phyloP scores from a whole-genome alignment of 352 stramenopile species.

The Phytopythium ostracodes region DNA sequence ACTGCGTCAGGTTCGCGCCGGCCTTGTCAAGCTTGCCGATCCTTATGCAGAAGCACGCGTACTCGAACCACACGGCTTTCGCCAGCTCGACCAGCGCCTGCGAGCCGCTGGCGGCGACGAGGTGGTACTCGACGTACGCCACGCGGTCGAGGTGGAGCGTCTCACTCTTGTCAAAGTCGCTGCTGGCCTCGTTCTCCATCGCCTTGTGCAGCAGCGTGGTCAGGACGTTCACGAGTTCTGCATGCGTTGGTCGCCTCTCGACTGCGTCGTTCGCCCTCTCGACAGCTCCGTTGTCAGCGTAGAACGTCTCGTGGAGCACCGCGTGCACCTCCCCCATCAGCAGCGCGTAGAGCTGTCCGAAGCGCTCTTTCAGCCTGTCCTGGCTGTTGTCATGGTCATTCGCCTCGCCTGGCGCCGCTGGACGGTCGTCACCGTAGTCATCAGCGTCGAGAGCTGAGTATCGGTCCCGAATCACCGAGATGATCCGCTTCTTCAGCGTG shows the following conservation, averaged over 20 bases:
- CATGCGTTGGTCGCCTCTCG: constrained; percentile 19
- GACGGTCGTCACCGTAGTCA: constrained; percentile 12
- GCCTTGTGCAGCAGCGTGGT: constrained; percentile 42
- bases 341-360: constrained; percentile 59
- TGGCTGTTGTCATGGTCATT: constrained; percentile 6
- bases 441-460: constrained; percentile 26
- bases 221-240: constrained; percentile 23
- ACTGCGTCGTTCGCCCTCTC: constrained; percentile 23
- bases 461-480: constrained; percentile 61
- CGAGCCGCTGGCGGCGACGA: constrained; percentile 1
- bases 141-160: constrained; percentile 63
- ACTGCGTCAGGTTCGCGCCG: constrained; percentile 48
- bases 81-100: constrained; percentile 16
- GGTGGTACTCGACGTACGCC: constrained; percentile 44
- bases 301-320: constrained; percentile 61
- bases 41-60: constrained; percentile 51
- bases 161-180: constrained; percentile 60
- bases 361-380: constrained; percentile 53
- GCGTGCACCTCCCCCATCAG: constrained; percentile 78
- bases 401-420: constrained; percentile 3
- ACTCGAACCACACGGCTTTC: constrained; percentile 53
- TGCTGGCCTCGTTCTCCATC: constrained; percentile 69
- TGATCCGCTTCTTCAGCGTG: constrained; percentile 76
- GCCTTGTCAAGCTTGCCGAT: constrained; percentile 51
- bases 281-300: constrained; percentile 26